Conservation (phyloP, 495 filamentous ascomycete species). For the Pyrenula aspistea region DNA sequence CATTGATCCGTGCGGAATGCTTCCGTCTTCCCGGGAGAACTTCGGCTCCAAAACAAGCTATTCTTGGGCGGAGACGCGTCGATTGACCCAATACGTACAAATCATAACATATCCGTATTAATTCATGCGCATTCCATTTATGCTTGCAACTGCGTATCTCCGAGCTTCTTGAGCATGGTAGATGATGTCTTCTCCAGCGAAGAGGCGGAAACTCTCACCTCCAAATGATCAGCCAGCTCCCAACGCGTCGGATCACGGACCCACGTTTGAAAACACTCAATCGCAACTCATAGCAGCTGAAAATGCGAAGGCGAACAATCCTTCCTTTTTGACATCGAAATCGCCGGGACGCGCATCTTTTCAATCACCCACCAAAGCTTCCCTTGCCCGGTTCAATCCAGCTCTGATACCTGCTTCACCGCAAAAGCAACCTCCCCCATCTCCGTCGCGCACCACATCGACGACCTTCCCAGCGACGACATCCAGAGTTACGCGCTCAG, state of each 20-base stretch:
- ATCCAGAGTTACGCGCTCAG: background rate
- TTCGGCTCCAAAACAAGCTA: no score
- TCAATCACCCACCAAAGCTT: constrained; percentile 53
- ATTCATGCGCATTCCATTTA: background rate
- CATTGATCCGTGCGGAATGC: no score
- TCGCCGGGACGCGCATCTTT: constrained; percentile 39
- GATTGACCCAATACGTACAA: background rate
- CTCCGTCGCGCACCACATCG: background rate
- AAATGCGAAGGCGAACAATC: constrained; percentile 2
- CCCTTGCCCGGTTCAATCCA: constrained; percentile 50
- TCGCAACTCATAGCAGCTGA: constrained; percentile 11
- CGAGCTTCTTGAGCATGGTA: background rate
- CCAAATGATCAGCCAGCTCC: constrained; percentile 13
- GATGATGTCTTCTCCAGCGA: constrained; percentile 47
- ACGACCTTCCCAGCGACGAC: background rate
- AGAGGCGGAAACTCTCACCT: constrained; percentile 50
- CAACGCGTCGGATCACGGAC: constrained; percentile 3
- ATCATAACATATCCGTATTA: background rate
- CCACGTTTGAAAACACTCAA: constrained; percentile 20
- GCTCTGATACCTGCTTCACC: constrained; percentile 5
- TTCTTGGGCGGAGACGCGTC: background rate
- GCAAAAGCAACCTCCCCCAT: background rate
- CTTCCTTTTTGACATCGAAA: background rate
- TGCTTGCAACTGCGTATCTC: background rate
- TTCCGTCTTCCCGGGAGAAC: no score